Conservation (phyloP, 1,139 yeast species). For the Yamadazyma sp. region DNA sequence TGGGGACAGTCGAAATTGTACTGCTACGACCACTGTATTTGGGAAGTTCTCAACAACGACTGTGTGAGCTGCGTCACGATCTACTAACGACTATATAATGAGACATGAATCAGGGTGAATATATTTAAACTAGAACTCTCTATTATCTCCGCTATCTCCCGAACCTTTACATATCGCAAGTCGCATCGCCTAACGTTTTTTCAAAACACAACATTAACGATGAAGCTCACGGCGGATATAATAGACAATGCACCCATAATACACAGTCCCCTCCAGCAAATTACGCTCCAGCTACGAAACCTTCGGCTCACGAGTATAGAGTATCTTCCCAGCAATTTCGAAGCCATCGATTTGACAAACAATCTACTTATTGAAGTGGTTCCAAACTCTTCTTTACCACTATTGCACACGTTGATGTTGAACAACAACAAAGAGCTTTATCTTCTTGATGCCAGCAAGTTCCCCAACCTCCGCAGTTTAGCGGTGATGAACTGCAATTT, state of each 20-base stretch:
- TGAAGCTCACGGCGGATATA: constrained; percentile 40
- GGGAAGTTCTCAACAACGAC: constrained; percentile 47
- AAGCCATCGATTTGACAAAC: constrained; percentile 65
- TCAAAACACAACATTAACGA: constrained; percentile 9
- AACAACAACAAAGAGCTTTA: constrained; percentile 53
- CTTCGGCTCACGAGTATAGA: constrained; percentile 36
- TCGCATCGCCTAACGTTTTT: background rate
- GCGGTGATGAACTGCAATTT: constrained; percentile 53
- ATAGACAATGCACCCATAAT: constrained; percentile 33
- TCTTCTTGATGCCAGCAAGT: constrained; percentile 20
- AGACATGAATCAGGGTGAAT: background rate
- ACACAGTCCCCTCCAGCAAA: constrained; percentile 36
- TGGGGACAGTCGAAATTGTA: constrained; percentile 59
- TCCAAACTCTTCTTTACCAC: constrained; percentile 44
- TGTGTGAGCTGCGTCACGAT: constrained; percentile 17
- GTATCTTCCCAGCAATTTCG: constrained; percentile 35
- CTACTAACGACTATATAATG: constrained; percentile 4
- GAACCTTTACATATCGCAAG: too few species aligned
- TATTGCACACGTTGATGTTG: constrained; percentile 48
- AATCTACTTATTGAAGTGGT: constrained; percentile 56
- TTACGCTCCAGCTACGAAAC: constrained; percentile 37
- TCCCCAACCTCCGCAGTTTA: constrained; percentile 50
- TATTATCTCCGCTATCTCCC: background rate
- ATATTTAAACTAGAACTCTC: too few species aligned
- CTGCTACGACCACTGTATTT: constrained; percentile 46